Conservation (phyloP, 768 basidiomycete genomes). For the Podaxis sp. region DNA sequence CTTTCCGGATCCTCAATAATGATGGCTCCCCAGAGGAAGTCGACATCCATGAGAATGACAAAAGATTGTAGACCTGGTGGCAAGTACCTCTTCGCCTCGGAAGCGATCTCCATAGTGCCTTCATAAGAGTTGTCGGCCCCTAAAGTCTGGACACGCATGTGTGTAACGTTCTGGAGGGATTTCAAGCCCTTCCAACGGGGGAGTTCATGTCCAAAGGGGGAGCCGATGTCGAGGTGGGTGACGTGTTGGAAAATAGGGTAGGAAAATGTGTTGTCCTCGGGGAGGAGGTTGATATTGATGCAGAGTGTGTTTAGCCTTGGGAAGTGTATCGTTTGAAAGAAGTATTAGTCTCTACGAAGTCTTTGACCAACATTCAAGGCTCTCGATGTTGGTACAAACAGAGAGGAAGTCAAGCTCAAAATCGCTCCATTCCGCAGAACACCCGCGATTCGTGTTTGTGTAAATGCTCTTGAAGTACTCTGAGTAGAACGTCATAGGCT, state of each 20-base stretch:
- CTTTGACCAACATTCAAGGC: slow-evolving; percentile 5
- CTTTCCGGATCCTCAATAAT: neutral
- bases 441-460: neutral
- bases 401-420: neutral
- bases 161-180: neutral
- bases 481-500: neutral
- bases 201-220: neutral
- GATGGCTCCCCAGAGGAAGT: neutral
- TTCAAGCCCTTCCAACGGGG: neutral
- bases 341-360: neutral
- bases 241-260: slow-evolving; percentile 5
- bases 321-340: neutral
- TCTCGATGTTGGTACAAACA: neutral
- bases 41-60: neutral
- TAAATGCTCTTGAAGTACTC: neutral
- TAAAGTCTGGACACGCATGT: neutral
- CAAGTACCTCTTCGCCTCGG: neutral
- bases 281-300: neutral
- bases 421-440: neutral
- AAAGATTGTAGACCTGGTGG: neutral
- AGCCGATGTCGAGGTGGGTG: slow-evolving; percentile 1
- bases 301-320: neutral
- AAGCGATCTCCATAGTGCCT: neutral
- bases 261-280: neutral
- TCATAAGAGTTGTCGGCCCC: neutral